Evolutionary conservation across 2,329 filamentous ascomycete genomes (phyloP).

Genomic region (Pseudogymnoascus destructans): DNA sequence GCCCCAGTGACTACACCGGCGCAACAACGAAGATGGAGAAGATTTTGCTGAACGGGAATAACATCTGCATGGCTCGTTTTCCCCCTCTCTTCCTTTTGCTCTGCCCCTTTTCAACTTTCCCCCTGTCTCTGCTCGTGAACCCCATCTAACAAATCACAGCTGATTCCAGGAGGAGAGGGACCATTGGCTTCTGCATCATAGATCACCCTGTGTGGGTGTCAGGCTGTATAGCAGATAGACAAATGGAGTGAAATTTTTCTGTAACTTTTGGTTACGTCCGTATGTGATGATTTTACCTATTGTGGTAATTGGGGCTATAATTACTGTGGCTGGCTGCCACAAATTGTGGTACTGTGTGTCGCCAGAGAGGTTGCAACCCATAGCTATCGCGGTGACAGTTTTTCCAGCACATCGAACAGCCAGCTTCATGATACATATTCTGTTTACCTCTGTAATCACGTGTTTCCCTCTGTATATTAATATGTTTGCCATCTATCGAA

Average conservation of each 20-base stretch:
- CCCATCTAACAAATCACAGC: neutral
- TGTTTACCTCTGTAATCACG: neutral
- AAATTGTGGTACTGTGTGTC: neutral
- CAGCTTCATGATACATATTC: too few relatives aligned
- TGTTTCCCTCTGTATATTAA: neutral
- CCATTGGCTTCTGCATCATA: constrained; percentile 3
- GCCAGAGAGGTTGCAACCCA: neutral
- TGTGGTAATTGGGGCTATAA: neutral
- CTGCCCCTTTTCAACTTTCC: neutral
- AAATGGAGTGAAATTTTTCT: neutral
- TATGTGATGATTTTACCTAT: neutral
- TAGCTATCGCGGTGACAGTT: too few relatives aligned
- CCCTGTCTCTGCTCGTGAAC: neutral
- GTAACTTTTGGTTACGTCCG: neutral
- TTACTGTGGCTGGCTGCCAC: neutral
- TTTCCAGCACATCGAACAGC: too few relatives aligned
- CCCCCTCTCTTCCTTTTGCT: neutral
- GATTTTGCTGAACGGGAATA: constrained; percentile 94
- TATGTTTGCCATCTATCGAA: neutral
- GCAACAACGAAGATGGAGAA: constrained; percentile 81
- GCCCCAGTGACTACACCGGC: constrained; percentile 81
- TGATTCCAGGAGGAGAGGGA: constrained; percentile 9
- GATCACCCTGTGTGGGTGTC: neutral
- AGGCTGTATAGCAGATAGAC: neutral
- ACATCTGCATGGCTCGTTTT: constrained; percentile 85